These are phyloP conservation scores for Dactylonectria estremocensis DNA, from an alignment of 2,329 filamentous ascomycete genomes.

Conservation along the genomic window DNA sequence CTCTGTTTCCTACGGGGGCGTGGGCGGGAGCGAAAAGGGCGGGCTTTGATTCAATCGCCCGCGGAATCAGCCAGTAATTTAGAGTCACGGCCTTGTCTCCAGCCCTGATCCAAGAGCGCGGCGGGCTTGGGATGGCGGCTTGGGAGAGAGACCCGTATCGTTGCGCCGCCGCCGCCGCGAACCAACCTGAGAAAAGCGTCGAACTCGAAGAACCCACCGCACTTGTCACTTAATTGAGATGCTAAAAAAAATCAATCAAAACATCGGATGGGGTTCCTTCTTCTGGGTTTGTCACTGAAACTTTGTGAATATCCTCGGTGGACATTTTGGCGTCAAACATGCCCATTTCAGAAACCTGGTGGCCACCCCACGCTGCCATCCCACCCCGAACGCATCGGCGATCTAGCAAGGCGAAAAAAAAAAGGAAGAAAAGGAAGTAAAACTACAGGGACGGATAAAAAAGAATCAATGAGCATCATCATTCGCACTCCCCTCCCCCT, in stretches of 20 bases:
- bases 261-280: too few species aligned
- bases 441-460: neutral
- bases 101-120: neutral
- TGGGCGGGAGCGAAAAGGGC: neutral
- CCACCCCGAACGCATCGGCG: conserved; percentile 14
- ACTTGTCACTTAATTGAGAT: too few species aligned
- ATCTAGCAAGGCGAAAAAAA: conserved; percentile 16
- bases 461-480: neutral
- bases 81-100: too few species aligned
- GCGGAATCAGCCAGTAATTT: too few species aligned
- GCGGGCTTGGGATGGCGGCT: neutral
- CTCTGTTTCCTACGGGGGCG: neutral
- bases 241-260: too few species aligned
- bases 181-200: neutral
- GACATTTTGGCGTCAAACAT: too few species aligned
- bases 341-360: neutral
- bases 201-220: too few species aligned
- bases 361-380: neutral
- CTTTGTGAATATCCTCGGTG: too few species aligned
- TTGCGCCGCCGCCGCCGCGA: neutral
- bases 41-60: neutral
- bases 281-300: too few species aligned
- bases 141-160: neutral
- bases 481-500: conserved; percentile 2
- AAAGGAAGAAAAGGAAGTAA: conserved; percentile 11